Conservation (phyloP, 192 early-diverging fungal genomes). For the Spinellus fusiger region DNA sequence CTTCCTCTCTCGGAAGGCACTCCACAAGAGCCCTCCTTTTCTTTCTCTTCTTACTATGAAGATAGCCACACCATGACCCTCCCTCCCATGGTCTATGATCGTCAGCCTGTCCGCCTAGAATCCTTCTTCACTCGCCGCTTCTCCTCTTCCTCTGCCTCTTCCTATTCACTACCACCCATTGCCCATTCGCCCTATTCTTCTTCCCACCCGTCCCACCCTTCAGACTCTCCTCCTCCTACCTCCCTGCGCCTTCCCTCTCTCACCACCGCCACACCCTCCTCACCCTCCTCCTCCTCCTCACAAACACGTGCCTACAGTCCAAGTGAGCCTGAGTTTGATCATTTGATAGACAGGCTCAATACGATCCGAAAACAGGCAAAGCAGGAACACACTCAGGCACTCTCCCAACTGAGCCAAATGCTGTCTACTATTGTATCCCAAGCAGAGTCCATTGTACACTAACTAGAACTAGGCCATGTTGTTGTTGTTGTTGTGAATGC, state of each 20-base stretch:
- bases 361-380: conserved; percentile 4
- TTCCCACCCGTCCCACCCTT: background rate
- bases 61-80: background rate
- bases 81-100: background rate
- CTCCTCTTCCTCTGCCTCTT: background rate
- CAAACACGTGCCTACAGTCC: background rate
- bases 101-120: conserved; percentile 4
- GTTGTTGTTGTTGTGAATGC: background rate
- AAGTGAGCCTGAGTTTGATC: conserved; percentile 9
- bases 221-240: background rate
- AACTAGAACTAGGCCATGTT: background rate
- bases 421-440: conserved; percentile 3
- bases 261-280: background rate
- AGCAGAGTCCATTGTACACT: conserved; percentile 1
- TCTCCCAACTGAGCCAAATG: conserved; percentile 12
- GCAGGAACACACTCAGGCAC: conserved; percentile 10
- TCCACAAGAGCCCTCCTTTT: background rate
- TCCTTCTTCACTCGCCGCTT: conserved; percentile 1
- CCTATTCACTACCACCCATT: background rate
- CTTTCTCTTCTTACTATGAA: background rate
- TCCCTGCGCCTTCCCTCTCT: background rate
- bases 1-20: too few relatives aligned
- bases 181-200: conserved; percentile 1
- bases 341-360: conserved; percentile 1
- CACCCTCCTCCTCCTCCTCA: background rate